Base-by-base conservation (phyloP, 2,329 filamentous ascomycete genomes). In the Gaeumannomyces sp. region DNA sequence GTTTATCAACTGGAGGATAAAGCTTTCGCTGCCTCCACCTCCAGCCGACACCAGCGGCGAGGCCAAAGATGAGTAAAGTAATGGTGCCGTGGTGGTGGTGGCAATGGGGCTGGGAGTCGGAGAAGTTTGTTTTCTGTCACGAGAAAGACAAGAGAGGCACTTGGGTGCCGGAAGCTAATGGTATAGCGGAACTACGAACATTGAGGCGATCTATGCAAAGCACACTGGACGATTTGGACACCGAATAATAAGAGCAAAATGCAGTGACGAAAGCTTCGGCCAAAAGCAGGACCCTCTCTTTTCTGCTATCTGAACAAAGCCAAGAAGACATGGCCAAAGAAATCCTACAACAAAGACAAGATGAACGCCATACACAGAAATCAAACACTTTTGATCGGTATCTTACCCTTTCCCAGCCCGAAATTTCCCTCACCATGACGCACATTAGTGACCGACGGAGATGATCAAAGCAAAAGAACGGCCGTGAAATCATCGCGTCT, bases 1-100 rank as follows among this genome's bases (percentile, higher is more conserved):
- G 19, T 97, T 97, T 72, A 83, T 90, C 71, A 84, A 88, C 67
- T 96, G 92, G 90, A 79, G 85, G 62, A 86, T 85, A 68, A 85
- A 85, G 72, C 73, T 85, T 29, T 76, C 76, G 1, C 7, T 53
- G 45, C 45, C 70, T 82, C 60, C 66, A 66, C 14, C 66, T 61
- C 6, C 35, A 68, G 31, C 59, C 68, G 27, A 65, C 64, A 65
- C 67, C 60, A 58, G 22, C 33, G 19, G 60, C 45, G 56, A 33
- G 28, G n/a, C 45, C 28, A n/a, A 58, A 22, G 22, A 33, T 0
- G 16, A 56, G 56, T 56, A 22, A 45, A 19, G 16, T 10, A 10
- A 35, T 2, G 33, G 11, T 35, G n/a, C n/a, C n/a, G n/a, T n/a
- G n/a, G 16, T 3, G 16, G 13, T 4, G 4, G 38, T 45, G 16